Conservation (phyloP, 169 alveolate genomes). For the Plasmodium inui region DNA sequence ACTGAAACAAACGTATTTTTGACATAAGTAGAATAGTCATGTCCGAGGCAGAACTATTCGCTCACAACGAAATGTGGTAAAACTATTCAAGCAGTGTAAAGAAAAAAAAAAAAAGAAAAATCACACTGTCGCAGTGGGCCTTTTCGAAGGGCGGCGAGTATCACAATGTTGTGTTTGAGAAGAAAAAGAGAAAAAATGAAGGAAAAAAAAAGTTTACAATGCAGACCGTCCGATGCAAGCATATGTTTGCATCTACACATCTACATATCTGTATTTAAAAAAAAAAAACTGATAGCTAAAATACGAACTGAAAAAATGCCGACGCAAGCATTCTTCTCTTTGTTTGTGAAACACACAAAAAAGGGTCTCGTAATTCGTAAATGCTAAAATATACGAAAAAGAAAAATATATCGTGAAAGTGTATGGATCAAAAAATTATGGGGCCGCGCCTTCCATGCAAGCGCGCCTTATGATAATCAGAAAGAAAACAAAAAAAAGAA, state of each 20-base stretch:
- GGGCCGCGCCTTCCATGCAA: neutral
- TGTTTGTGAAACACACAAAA: constrained; percentile 1
- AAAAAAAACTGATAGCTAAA: neutral
- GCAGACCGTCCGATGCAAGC: constrained; percentile 13
- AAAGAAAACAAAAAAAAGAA: constrained; percentile 8
- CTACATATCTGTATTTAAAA: constrained; percentile 4
- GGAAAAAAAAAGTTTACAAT: neutral
- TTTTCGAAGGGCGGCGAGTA: neutral
- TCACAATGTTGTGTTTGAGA: neutral
- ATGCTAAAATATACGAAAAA: constrained; percentile 10
- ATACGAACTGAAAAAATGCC: neutral
- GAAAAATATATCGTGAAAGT: neutral
- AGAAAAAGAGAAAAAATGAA: neutral
- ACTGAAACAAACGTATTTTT: neutral
- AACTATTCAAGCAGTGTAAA: constrained; percentile 10
- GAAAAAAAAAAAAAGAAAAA: neutral
- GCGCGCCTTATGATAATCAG: constrained; percentile 1
- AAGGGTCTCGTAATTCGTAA: constrained; percentile 26
- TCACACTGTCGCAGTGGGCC: neutral
- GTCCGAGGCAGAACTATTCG: neutral
- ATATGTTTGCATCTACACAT: constrained; percentile 9
- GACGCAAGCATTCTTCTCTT: neutral
- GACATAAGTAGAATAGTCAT: constrained; percentile 27
- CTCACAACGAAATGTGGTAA: neutral
- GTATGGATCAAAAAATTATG: neutral